Conservation (phyloP, 2,329 filamentous ascomycete genomes). For the Sordariomycetes sp. region DNA sequence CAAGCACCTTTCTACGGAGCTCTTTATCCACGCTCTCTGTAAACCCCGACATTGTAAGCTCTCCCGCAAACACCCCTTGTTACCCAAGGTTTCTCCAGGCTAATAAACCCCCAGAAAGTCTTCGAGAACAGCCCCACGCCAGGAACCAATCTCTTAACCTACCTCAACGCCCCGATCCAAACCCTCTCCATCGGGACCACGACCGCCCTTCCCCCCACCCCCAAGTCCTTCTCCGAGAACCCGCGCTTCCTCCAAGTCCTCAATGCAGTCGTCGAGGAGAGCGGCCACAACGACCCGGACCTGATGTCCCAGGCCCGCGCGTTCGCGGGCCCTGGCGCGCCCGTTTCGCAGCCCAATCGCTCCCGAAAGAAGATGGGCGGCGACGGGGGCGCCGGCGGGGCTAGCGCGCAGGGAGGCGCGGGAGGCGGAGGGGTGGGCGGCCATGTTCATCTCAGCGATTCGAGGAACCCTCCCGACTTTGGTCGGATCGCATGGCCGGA, state of each 20-base stretch:
- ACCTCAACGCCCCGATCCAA: conserved; percentile 44
- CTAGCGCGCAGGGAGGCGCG: conserved; percentile 49
- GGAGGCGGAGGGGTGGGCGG: conserved; percentile 50
- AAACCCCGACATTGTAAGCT: conserved; percentile 44
- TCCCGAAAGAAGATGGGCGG: conserved; percentile 3
- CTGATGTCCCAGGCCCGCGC: conserved; percentile 46
- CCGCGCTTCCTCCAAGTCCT: conserved; percentile 47
- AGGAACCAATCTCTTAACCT: conserved; percentile 43
- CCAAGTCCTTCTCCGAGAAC: conserved; percentile 49
- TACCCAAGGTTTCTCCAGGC: not conserved
- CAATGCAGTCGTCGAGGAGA: conserved; percentile 40
- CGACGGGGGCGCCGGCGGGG: conserved; percentile 37
- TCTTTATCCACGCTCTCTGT: conserved; percentile 33
- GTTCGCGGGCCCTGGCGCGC: conserved; percentile 47
- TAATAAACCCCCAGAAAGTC: conserved; percentile 35
- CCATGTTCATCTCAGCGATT: conserved; percentile 55
- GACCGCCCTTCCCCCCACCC: conserved; percentile 47
- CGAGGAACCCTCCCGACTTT: conserved; percentile 54
- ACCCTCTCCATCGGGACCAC: conserved; percentile 49
- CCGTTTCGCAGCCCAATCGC: conserved; percentile 28
- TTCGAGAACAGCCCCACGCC: conserved; percentile 36
- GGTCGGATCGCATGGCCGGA: conserved; percentile 60
- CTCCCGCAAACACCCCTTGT: not conserved
- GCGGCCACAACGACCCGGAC: conserved; percentile 46
- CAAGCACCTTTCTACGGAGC: not conserved